A percentile compares a stretch with the other conserved stretches of the same genome.
phyloP scores from a whole-genome alignment of 441 rosid genomes.

The Pelargonium cotyledonis region DNA sequence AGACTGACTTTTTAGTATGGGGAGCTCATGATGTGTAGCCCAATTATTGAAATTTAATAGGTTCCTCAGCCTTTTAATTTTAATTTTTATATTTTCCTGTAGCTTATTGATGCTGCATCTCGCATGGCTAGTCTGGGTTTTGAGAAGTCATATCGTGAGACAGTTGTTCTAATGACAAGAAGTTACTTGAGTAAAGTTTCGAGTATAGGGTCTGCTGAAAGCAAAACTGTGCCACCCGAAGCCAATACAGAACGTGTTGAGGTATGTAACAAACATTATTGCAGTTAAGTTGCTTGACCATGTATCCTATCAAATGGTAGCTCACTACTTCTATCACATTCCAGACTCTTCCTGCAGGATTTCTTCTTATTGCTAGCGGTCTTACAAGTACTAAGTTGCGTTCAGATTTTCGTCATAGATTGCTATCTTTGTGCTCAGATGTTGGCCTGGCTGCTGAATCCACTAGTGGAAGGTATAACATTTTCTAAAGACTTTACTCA shows the following conservation, averaged over 20 bases:
- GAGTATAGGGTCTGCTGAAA: conserved; percentile 73
- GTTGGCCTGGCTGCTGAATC: conserved; percentile 97
- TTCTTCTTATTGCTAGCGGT: conserved; percentile 80
- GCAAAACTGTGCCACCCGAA: conserved; percentile 76
- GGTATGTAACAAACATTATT: conserved; percentile 37
- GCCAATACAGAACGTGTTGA: conserved; percentile 87
- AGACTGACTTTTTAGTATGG: too few relatives aligned
- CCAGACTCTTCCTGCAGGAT: conserved; percentile 99
- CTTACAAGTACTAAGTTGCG: conserved; percentile 71
- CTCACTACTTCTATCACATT: conserved; percentile 53
- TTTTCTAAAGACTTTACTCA: conserved; percentile 11
- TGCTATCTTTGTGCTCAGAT: conserved; percentile 95
- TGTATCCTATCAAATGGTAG: conserved; percentile 28
- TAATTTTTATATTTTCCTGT: conserved; percentile 28
- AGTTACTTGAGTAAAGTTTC: conserved; percentile 82
- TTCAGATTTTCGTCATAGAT: conserved; percentile 86
- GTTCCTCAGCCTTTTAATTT: conserved; percentile 28
- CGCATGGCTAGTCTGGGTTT: conserved; percentile 94
- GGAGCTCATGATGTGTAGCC: too few relatives aligned
- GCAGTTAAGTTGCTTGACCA: conserved; percentile 12
- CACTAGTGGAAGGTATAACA: conserved; percentile 76
- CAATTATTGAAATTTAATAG: not conserved
- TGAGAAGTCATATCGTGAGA: conserved; percentile 97
- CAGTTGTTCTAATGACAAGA: conserved; percentile 96
- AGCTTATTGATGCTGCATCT: conserved; percentile 99